phyloP scores from a whole-genome alignment of 768 basidiomycete species.

The Pleurotus cornucopiae region DNA sequence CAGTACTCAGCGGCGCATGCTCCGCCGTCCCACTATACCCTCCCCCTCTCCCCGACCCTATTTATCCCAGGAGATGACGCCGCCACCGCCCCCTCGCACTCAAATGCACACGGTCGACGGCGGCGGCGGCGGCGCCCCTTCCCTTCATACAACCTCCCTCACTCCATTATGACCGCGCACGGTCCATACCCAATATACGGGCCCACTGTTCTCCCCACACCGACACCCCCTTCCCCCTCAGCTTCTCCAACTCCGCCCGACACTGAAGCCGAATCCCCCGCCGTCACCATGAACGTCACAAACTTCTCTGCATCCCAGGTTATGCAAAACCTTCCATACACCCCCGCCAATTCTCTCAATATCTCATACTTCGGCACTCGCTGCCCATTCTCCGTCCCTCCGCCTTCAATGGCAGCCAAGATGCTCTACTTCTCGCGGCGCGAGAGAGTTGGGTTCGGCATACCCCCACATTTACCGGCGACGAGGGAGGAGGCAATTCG shows the following conservation, averaged over 20 bases:
- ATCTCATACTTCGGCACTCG: constrained; percentile 24
- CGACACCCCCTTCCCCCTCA: constrained; percentile 44
- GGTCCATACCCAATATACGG: constrained; percentile 47
- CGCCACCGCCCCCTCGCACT: background rate
- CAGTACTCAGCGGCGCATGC: constrained; percentile 57
- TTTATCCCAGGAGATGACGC: constrained; percentile 11
- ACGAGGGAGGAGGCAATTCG: constrained; percentile 23
- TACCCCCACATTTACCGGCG: constrained; percentile 34
- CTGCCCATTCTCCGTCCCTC: constrained; percentile 30
- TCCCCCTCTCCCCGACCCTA: constrained; percentile 39
- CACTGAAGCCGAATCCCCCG: background rate
- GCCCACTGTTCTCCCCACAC: constrained; percentile 21
- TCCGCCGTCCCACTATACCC: constrained; percentile 54
- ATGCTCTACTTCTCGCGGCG: constrained; percentile 59
- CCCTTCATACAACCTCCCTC: constrained; percentile 8
- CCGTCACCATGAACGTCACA: too few relatives aligned
- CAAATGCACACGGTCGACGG: background rate
- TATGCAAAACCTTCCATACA: constrained; percentile 3
- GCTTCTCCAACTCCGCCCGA: constrained; percentile 40
- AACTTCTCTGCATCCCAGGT: too few relatives aligned
- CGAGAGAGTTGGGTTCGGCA: constrained; percentile 40
- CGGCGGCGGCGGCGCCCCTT: background rate
- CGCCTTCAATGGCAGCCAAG: constrained; percentile 51
- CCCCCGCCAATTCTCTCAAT: constrained; percentile 15
- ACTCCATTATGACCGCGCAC: constrained; percentile 29